These are phyloP conservation scores for Macaranga tanarius DNA, from an alignment of 441 rosid genomes.

Conservation along the genomic window DNA sequence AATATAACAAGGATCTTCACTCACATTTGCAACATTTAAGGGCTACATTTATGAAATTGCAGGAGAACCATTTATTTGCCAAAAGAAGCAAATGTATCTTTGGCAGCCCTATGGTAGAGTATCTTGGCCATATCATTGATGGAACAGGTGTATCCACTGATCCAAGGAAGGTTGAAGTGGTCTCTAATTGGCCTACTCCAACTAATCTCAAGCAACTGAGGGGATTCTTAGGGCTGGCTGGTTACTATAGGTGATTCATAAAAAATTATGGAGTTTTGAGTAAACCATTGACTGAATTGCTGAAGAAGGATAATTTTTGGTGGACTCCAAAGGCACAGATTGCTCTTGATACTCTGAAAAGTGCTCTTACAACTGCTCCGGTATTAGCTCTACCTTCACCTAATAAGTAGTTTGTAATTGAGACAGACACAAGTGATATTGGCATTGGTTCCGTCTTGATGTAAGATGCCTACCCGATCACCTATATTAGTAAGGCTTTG, in stretches of 20 bases:
- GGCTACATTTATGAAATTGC: too few species aligned
- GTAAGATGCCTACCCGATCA: neutral
- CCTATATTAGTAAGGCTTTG: neutral
- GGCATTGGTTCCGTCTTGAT: neutral
- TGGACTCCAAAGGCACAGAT: neutral
- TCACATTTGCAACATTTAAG: too few species aligned
- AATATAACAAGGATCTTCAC: too few species aligned
- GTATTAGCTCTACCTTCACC: too few species aligned
- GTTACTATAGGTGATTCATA: too few species aligned
- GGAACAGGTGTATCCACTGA: neutral
- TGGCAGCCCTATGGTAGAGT: too few species aligned
- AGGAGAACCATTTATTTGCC: too few species aligned
- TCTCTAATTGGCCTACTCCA: neutral
- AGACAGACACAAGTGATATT: neutral
- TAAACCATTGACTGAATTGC: neutral
- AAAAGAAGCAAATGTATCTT: too few species aligned
- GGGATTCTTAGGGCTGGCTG: neutral
- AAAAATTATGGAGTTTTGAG: neutral
- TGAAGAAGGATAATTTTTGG: neutral
- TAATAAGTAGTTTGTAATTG: too few species aligned
- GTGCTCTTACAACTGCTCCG: too few species aligned
- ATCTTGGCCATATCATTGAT: neutral
- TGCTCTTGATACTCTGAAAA: neutral
- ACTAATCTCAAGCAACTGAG: neutral
- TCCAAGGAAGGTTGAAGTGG: neutral